phyloP scores from a whole-genome alignment of 1,284 basidiomycete genomes.

The Ustilago curta region DNA sequence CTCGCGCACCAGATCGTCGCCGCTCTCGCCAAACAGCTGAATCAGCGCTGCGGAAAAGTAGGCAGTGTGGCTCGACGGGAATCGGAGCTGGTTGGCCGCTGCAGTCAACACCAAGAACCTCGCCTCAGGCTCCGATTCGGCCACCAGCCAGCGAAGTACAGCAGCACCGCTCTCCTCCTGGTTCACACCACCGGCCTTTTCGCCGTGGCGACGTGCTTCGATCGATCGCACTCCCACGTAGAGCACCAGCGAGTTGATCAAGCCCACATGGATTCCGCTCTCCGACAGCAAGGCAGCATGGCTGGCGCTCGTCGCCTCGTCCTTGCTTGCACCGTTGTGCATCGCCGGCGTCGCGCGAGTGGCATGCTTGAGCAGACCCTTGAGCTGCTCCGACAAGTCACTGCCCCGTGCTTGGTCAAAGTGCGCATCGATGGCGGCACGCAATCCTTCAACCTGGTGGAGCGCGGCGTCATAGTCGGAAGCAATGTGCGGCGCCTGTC shows the following conservation, averaged over 20 bases:
- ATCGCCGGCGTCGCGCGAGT: conserved; percentile 1
- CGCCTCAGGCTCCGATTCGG: conserved; percentile 91
- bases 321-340: conserved; percentile 21
- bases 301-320: conserved; percentile 19
- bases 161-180: conserved; percentile 84
- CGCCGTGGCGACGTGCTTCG: conserved; percentile 71
- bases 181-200: conserved; percentile 70
- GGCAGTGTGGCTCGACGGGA: conserved; percentile 68
- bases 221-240: conserved; percentile 91
- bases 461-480: conserved; percentile 88
- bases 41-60: conserved; percentile 91
- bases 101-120: conserved; percentile 92
- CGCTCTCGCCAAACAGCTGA: conserved; percentile 78
- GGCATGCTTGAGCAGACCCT: conserved; percentile 23
- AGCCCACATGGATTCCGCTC: conserved; percentile 81
- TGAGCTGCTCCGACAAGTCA: conserved; percentile 32
- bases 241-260: conserved; percentile 93
- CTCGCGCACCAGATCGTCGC: conserved; percentile 81
- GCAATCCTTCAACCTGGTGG: conserved; percentile 73
- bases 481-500: conserved; percentile 86
- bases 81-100: conserved; percentile 89
- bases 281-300: conserved; percentile 70
- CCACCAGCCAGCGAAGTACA: conserved; percentile 78
- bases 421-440: conserved; percentile 38
- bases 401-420: conserved; percentile 30